A percentile compares a stretch with the other conserved stretches of the same genome.
Conservation (phyloP, 2,329 filamentous ascomycete genomes). For the Emergomyces pasteurianus region DNA sequence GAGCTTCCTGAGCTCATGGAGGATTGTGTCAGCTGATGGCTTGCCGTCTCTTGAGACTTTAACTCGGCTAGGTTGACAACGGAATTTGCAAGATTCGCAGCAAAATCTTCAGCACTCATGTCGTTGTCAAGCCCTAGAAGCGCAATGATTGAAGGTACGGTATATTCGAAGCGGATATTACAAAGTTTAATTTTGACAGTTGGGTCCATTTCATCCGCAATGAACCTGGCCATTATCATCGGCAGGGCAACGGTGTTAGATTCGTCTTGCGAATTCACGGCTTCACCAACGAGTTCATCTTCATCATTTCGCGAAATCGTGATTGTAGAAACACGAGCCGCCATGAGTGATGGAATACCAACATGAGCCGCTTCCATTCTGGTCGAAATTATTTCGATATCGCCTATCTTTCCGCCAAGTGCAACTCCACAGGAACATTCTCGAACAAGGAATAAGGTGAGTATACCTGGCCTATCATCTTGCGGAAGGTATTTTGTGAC, state of each 20-base stretch:
- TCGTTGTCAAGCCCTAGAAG: conserved; percentile 59
- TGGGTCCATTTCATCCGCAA: conserved; percentile 90
- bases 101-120: conserved; percentile 59
- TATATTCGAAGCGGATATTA: conserved; percentile 79
- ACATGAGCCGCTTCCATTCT: conserved; percentile 69
- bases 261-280: conserved; percentile 28
- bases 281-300: conserved; percentile 60
- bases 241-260: conserved; percentile 27
- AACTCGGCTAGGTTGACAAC: conserved; percentile 64
- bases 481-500: conserved; percentile 93
- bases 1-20: conserved; percentile 11
- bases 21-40: conserved; percentile 7
- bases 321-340: conserved; percentile 58
- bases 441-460: conserved; percentile 59
- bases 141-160: conserved; percentile 70
- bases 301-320: conserved; percentile 50
- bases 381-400: conserved; percentile 44
- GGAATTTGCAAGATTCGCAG: conserved; percentile 63
- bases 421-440: conserved; percentile 51
- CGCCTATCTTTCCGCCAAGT: conserved; percentile 58
- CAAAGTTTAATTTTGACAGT: conserved; percentile 78
- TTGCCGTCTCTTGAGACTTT: conserved; percentile 12
- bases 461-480: conserved; percentile 79
- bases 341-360: conserved; percentile 68
- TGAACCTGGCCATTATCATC: conserved; percentile 76